Conservation (phyloP, 2,329 filamentous ascomycete genomes). For the Clarireedia homoeocarpa region DNA sequence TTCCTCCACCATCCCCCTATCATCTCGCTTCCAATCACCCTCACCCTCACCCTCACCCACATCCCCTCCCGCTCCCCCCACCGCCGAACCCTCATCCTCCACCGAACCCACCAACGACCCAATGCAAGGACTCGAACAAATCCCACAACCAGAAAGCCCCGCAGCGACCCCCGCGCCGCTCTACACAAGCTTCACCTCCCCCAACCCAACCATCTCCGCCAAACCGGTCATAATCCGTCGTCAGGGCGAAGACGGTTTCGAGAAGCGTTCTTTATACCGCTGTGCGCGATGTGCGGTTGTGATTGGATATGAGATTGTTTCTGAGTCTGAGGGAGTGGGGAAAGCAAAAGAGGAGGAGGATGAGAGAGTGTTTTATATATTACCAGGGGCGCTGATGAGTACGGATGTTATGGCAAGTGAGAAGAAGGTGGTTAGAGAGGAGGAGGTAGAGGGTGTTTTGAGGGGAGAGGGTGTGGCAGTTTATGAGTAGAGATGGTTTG, state of each 20-base stretch:
- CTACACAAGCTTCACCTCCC: background rate
- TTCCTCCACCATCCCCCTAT: background rate
- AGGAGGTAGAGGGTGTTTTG: conserved; percentile 27
- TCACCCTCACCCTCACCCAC: background rate
- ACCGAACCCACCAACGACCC: no score
- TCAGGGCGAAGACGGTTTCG: conserved; percentile 51
- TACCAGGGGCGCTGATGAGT: conserved; percentile 50
- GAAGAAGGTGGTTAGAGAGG: conserved; percentile 23
- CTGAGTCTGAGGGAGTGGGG: conserved; percentile 23
- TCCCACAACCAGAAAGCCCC: background rate
- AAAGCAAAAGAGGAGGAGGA: conserved; percentile 28
- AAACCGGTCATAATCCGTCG: background rate
- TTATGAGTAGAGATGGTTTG: conserved; percentile 28
- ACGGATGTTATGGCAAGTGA: conserved; percentile 43
- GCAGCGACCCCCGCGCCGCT: conserved; percentile 16
- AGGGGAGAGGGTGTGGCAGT: conserved; percentile 20
- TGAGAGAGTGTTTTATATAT: conserved; percentile 46
- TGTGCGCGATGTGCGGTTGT: conserved; percentile 54
- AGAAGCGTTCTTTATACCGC: conserved; percentile 51
- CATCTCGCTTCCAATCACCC: background rate
- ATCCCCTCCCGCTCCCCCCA: background rate
- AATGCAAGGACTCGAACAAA: no score
- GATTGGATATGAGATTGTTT: conserved; percentile 55
- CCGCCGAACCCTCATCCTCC: background rate
- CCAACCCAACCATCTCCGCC: background rate